Evolutionary conservation across 139 green algal genomes (phyloP).

Genomic region (Chlamydomonas eustigma): DNA sequence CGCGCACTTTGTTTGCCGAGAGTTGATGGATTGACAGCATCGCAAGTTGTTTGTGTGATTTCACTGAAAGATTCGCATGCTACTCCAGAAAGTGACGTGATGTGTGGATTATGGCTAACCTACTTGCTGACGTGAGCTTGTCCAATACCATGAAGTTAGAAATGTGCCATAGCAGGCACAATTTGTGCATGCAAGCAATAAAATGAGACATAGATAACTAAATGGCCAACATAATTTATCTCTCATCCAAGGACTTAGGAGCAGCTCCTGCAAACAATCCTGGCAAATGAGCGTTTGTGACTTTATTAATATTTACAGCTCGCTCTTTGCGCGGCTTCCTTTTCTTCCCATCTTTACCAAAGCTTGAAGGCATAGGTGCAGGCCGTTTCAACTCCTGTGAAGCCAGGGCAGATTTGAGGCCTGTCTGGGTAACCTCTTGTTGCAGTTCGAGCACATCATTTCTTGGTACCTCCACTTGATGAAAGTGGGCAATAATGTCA

Average conservation of each 20-base stretch:
- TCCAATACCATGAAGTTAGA: too few relatives aligned
- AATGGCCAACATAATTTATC: background rate
- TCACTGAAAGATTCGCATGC: too few relatives aligned
- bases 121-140: too few relatives aligned
- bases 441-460: conserved; percentile 16
- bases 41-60: too few relatives aligned
- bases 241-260: conserved; percentile 4
- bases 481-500: background rate
- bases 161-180: too few relatives aligned
- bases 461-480: conserved; percentile 1
- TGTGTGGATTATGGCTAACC: too few relatives aligned
- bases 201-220: too few relatives aligned
- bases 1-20: too few relatives aligned
- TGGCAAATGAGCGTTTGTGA: conserved; percentile 14
- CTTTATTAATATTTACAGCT: conserved; percentile 14
- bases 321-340: background rate
- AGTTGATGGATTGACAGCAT: too few relatives aligned
- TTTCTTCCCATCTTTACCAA: background rate
- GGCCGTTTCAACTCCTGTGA: background rate
- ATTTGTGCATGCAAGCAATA: too few relatives aligned
- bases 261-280: background rate
- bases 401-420: conserved; percentile 16
- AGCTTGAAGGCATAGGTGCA: background rate
- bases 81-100: too few relatives aligned
- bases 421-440: conserved; percentile 1